Evolutionary conservation across 495 filamentous ascomycete species (phyloP).

Genomic region (Darksidea phi): DNA sequence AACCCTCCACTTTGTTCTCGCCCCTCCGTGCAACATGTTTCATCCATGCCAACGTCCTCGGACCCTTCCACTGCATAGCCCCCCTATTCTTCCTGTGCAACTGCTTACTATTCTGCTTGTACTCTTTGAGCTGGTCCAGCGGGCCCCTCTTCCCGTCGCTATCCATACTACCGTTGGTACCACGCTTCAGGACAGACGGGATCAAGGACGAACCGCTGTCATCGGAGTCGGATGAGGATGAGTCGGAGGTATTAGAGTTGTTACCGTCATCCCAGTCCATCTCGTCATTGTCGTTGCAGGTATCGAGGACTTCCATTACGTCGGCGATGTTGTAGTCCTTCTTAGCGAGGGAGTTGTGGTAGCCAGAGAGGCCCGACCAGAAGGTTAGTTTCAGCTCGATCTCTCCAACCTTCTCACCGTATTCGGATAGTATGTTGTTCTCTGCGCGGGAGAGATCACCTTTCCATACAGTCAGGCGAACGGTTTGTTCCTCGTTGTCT

Average conservation of each 20-base stretch:
- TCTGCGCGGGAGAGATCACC: conserved; percentile 41
- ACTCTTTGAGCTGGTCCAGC: conserved; percentile 45
- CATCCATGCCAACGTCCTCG: conserved; percentile 46
- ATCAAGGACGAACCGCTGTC: conserved; percentile 17
- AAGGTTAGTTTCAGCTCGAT: conserved; percentile 56
- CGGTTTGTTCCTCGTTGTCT: conserved; percentile 59
- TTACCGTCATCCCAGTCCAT: conserved; percentile 40
- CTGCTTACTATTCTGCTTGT: conserved; percentile 45
- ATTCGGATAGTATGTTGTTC: conserved; percentile 32
- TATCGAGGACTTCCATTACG: conserved; percentile 63
- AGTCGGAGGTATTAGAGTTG: conserved; percentile 14
- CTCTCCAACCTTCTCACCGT: conserved; percentile 54
- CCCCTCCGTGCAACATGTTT: conserved; percentile 44
- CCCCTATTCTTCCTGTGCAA: conserved; percentile 48
- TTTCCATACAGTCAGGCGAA: conserved; percentile 56
- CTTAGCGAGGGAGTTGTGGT: conserved; percentile 53
- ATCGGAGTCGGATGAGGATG: conserved; percentile 15
- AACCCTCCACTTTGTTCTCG: conserved; percentile 38
- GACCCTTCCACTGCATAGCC: conserved; percentile 51
- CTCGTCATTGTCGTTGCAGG: conserved; percentile 55
- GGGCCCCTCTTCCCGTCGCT: conserved; percentile 44
- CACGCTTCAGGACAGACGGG: conserved; percentile 6
- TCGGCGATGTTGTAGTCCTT: conserved; percentile 53
- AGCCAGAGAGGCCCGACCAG: conserved; percentile 58
- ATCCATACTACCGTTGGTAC: conserved; percentile 25